phyloP scores from a whole-genome alignment of 2,329 filamentous ascomycete species.

The Diaporthe sp. region DNA sequence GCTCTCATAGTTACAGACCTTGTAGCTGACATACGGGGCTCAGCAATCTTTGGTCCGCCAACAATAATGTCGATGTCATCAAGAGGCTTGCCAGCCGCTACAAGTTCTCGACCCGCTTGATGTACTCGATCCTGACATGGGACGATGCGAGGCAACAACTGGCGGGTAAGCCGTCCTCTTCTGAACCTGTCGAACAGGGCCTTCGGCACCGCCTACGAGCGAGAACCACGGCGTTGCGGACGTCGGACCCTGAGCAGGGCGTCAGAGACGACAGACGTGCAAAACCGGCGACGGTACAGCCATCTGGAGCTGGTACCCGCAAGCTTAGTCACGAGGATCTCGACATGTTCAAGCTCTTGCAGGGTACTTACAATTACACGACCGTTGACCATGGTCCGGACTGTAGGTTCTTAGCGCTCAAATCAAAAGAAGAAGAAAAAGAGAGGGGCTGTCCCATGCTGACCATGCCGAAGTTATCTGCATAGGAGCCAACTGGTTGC shows the following conservation, averaged over 20 bases:
- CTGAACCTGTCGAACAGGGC: background rate
- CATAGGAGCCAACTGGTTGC: constrained; percentile 78
- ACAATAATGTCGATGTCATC: constrained; percentile 68
- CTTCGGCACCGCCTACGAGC: background rate
- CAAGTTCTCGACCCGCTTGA: constrained; percentile 75
- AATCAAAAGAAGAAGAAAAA: background rate
- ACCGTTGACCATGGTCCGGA: constrained; percentile 76
- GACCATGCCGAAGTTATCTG: constrained; percentile 66
- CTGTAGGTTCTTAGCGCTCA: constrained; percentile 59
- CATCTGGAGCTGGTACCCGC: too few relatives aligned
- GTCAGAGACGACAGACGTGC: background rate
- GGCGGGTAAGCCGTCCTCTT: constrained; percentile 9
- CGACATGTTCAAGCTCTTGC: constrained; percentile 65
- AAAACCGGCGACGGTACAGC: background rate
- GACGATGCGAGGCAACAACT: constrained; percentile 41
- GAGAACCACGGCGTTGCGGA: constrained; percentile 14
- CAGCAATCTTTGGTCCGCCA: constrained; percentile 79
- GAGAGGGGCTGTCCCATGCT: background rate
- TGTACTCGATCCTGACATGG: constrained; percentile 69
- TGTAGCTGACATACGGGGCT: constrained; percentile 34
- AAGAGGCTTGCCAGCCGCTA: constrained; percentile 70
- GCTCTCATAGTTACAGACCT: constrained; percentile 11
- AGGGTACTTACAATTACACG: constrained; percentile 82
- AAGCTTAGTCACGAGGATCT: constrained; percentile 44
- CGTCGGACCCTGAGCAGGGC: constrained; percentile 33